Base-by-base conservation (phyloP, 2,329 filamentous ascomycete species). In the Pseudocercospora musae region DNA sequence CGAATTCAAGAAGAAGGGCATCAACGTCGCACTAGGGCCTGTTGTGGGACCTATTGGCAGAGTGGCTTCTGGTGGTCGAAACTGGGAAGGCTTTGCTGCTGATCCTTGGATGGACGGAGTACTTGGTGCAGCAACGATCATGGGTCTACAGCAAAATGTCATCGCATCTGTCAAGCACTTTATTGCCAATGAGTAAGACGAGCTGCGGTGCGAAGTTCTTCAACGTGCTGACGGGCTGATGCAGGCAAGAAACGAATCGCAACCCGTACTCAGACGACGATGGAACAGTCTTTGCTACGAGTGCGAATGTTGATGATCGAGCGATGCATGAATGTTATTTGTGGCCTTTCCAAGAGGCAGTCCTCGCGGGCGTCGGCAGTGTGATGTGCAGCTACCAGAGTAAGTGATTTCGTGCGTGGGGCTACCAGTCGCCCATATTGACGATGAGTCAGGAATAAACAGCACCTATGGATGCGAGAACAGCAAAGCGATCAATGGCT, bases 11-110 rank as follows among this genome's bases (percentile, higher is more conserved):
- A 69, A 66, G 25, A 76, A 76, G 78, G 67, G 78, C 40, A 82
- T 87, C 29, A 87, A 92, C 72, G 81, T 91, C 59, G 87, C 85
- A 63, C 80, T 92, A 4, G 89, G 88, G 0, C 89, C 89, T 1
- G 80, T 83, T 0, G 87, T 91, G 27, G 89, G 88, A 0, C 84
- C 89, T 0, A 74, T 92, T 2, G 89, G 89, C 1, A 82, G 88
- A 9, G 89, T 91, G 69, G 89, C 89, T 0, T 82, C 85, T 54
- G 89, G 87, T 15, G 74, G 74, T 2, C 83, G 89, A n/a, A 89
- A 85, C 69, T 92, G 89, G 89, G 89, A 92, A 71, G 85, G 85
- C 0, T 92, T 92, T 69, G 89, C 88, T 1, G 77, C 83, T 1
- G 89, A 92, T 71, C 88, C 89, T 0, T 85, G 84, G 3, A 80